phyloP scores from a whole-genome alignment of 768 basidiomycete species.

The Hydnomerulius pinastri region DNA sequence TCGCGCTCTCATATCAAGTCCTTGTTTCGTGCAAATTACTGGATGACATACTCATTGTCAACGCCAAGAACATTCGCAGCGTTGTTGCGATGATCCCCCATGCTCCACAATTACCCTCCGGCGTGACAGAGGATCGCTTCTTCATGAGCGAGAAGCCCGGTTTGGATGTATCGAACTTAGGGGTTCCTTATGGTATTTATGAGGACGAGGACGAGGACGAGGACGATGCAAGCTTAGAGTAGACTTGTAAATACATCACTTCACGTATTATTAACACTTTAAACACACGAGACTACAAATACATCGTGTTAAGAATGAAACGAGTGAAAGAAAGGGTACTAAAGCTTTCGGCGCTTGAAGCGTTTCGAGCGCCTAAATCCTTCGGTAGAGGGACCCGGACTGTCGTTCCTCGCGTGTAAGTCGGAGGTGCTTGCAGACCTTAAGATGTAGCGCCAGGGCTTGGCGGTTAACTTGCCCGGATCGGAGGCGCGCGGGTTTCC shows the following conservation, averaged over 20 bases:
- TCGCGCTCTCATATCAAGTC: constrained; percentile 13
- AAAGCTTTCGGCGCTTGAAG: too few relatives aligned
- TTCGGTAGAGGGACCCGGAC: too few relatives aligned
- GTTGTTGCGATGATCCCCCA: constrained; percentile 27
- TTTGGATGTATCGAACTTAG: constrained; percentile 13
- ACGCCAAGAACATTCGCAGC: constrained; percentile 13
- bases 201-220: neutral
- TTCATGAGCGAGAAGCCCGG: constrained; percentile 29
- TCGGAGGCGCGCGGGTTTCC: too few relatives aligned
- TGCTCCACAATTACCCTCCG: constrained; percentile 2
- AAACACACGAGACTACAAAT: too few relatives aligned
- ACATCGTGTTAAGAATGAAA: too few relatives aligned
- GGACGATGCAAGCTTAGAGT: neutral
- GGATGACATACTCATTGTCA: constrained; percentile 18
- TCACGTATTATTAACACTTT: too few relatives aligned
- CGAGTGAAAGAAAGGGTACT: too few relatives aligned
- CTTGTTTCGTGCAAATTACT: constrained; percentile 18
- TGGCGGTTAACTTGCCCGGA: too few relatives aligned
- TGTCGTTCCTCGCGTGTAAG: too few relatives aligned
- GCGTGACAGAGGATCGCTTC: constrained; percentile 11
- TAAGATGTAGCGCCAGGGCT: too few relatives aligned
- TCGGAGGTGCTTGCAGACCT: too few relatives aligned
- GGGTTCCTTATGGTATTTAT: neutral
- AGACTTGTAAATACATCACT: neutral
- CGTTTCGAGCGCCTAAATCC: too few relatives aligned